Evolutionary conservation across 345 rosid genomes (phyloP), one percentile per base, ranked within the genome.

Genomic region (Sonneratia alba): DNA sequence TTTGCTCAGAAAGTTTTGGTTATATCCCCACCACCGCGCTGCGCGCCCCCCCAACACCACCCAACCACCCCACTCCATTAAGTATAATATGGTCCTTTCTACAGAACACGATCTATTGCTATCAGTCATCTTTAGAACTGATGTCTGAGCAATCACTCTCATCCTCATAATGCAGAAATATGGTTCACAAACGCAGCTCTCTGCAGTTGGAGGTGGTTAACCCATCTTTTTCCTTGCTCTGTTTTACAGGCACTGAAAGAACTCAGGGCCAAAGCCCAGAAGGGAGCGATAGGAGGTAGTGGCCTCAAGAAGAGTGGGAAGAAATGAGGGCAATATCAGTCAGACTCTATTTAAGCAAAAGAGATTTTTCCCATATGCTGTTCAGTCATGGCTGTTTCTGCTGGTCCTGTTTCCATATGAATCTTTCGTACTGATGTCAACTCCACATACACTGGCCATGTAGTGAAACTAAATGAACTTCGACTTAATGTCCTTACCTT

Each of bases 281-380:
- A 91, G 80, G 98, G 98, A 7, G 1, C 87, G 16, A 71, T 91
- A 42, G 97, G 98, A 80, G 97, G 98, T 66, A 10, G 96, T 62
- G 98, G 97, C 38, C 97, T 93, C 42, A 91, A 89, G 90, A 91
- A 89, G 87, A 93, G 97, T 22, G 96, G 97, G 69, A 93, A 93
- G 90, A 93, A 93, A 82, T 91, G 83, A 91, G 76, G 70, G 51
- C 43, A 11, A 67, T 67, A 64, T 62, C 12, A 32, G 45, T 49
- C 40, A 48, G 48, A 24, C 70, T 19, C 32, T 27, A 61, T 49
- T 34, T 65, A 49, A 64, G 14, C 3, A 47, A 47, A 42, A 13
- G 40, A 66, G 69, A 70, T 27, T 4, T 40, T 19, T 32, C 59
- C 42, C 3, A 14, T 37, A 4, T 53, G n/a, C 18, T 53, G 3